Base-by-base conservation (phyloP, 495 filamentous ascomycete genomes). In the Astrothelium macrocarpum region DNA sequence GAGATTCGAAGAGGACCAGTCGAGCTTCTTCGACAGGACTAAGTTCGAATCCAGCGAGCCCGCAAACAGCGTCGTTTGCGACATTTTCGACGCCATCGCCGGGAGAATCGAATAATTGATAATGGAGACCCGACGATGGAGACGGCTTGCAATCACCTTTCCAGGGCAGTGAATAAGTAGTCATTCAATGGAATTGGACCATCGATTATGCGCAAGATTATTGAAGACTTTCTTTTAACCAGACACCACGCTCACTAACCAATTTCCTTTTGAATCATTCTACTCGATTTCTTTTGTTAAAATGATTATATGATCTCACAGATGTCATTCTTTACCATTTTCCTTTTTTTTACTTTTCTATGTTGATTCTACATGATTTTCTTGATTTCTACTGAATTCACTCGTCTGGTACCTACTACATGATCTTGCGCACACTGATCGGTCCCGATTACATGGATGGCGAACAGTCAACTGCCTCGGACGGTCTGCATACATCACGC, bases 1-100 rank as follows among this genome's bases (percentile, higher is more conserved):
- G 32, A 32, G 60, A 45, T 11, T 62, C 60, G 60, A 56, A 56
- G 49, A 56, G 49, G 49, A 56, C 20, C 49, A 56, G 49, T 29
- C 12, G 49, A 56, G 49, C 49, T 28, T 56, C 49, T 26, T 56
- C 49, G 9, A 29, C 49, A 28, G 49, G 49, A 29, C 9, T 56
- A 25, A 56, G 49, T 29, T 56, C 49, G 23, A 56, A 56, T 29
- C 49, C 49, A 29, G 49, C 20, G 23, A 56, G 49, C 29, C 49
- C 49, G 25, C 26, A 28, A 25, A 56, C 12, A 2, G 12, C 12
- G 25, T 56, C 49, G 25, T 56, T 56, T 56, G 49, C 25, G 10
- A 56, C 20, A n/a, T 28, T 56, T 25, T 56, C 49, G 49, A 56
- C 9, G 7, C 49, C 20, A 11, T 56, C 49, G 2, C 49, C 49